Percentiles rank a stretch among this genome's conserved stretches.
These are phyloP conservation scores for Cerrena zonata DNA, from an alignment of 1,284 basidiomycete genomes.

Conservation along the genomic window DNA sequence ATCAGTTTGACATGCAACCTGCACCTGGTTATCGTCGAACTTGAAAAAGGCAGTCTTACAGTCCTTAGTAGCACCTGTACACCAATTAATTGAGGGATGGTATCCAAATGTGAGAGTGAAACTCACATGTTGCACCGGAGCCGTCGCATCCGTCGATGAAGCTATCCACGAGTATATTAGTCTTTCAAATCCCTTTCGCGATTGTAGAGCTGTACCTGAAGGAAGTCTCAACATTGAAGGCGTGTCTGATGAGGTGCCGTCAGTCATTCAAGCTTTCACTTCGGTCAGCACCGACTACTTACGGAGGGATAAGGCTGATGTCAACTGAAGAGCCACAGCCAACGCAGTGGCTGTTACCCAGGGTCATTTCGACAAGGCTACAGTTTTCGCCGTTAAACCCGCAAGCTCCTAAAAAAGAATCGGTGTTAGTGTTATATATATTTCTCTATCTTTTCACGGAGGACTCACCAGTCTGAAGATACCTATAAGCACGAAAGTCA, in stretches of 20 bases:
- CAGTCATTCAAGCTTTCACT: no score
- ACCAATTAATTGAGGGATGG: not conserved
- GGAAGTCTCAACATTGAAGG: slow-evolving; percentile 26
- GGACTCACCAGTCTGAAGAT: slow-evolving; percentile 26
- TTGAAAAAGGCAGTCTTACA: slow-evolving; percentile 37
- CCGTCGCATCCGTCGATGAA: slow-evolving; percentile 29
- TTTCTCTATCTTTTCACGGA: not conserved
- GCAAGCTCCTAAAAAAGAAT: slow-evolving; percentile 26
- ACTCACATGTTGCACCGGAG: slow-evolving; percentile 28
- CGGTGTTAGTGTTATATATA: slow-evolving; percentile 11
- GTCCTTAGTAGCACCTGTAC: slow-evolving; percentile 20
- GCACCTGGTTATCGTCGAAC: slow-evolving; percentile 36
- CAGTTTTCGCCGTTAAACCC: slow-evolving; percentile 39
- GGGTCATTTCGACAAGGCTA: slow-evolving; percentile 37
- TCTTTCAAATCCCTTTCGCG: not conserved
- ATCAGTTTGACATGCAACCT: slow-evolving; percentile 33
- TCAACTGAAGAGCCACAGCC: slow-evolving; percentile 41
- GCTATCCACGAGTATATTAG: slow-evolving; percentile 8
- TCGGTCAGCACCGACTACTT: no score
- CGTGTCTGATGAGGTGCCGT: slow-evolving; percentile 26
- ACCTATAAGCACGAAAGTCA: slow-evolving; percentile 16
- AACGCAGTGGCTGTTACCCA: slow-evolving; percentile 25
- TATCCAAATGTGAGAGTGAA: not conserved
- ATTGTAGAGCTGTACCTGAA: slow-evolving; percentile 20
- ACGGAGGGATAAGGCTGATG: slow-evolving; percentile 41